Evolutionary conservation across 1,139 yeast species (phyloP).

Genomic region (Kurtzmaniella quercitrusa): DNA sequence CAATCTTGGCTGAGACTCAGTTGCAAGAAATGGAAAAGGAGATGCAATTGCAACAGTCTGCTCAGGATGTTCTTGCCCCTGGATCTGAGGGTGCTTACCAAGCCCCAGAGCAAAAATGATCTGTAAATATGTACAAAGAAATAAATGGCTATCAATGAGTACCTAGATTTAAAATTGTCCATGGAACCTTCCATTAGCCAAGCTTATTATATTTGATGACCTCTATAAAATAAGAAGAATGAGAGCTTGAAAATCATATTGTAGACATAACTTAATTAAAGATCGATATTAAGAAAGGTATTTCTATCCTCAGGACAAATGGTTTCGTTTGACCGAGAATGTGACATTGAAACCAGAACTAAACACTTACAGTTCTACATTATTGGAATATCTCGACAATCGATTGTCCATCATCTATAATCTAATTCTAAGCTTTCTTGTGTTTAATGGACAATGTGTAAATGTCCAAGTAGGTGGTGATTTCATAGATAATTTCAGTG

Average conservation of each 20-base stretch:
- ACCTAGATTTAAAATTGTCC: not conserved
- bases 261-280: no score
- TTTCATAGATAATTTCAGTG: constrained; percentile 76
- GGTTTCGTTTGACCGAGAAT: no score
- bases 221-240: no score
- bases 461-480: constrained; percentile 79
- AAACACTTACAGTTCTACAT: no score
- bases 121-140: constrained; percentile 6
- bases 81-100: constrained; percentile 57
- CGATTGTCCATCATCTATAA: not conserved
- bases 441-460: constrained; percentile 84
- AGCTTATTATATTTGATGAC: no score
- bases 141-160: constrained; percentile 2
- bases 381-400: no score
- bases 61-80: constrained; percentile 79
- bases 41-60: constrained; percentile 80
- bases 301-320: no score
- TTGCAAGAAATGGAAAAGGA: constrained; percentile 92
- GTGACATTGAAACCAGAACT: no score
- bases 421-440: constrained; percentile 43
- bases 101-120: constrained; percentile 5
- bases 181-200: no score
- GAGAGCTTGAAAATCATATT: no score
- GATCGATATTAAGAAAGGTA: no score
- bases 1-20: constrained; percentile 90